These are phyloP conservation scores for Ogataea henricii DNA, from an alignment of 805 yeast species.

Conservation along the genomic window DNA sequence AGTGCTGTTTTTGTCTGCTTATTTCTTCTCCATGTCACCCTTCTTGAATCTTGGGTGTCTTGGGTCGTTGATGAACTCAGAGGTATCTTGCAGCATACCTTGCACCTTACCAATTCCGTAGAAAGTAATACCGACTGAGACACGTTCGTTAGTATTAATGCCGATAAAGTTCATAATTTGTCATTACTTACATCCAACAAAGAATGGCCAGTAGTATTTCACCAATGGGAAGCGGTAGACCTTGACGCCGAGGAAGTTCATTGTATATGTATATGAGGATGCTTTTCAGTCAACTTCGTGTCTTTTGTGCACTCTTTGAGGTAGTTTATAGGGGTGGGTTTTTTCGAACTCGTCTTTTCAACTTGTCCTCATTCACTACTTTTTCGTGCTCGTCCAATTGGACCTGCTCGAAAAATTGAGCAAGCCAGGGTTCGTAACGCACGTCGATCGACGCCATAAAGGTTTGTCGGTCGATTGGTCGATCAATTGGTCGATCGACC, in stretches of 20 bases:
- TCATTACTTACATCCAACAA: conserved; percentile 69
- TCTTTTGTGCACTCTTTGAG: neutral
- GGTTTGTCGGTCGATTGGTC: too few relatives aligned
- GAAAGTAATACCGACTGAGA: conserved; percentile 56
- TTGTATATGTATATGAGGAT: conserved; percentile 15
- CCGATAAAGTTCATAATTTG: conserved; percentile 4
- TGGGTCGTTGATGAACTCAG: conserved; percentile 90
- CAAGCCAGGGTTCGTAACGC: conserved; percentile 15
- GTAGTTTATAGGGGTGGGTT: neutral
- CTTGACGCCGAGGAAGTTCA: conserved; percentile 38
- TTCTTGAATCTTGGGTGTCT: conserved; percentile 85
- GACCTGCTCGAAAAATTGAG: conserved; percentile 12
- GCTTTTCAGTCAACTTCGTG: conserved; percentile 6
- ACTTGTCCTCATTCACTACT: conserved; percentile 8
- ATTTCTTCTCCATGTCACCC: conserved; percentile 38
- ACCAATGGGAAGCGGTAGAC: conserved; percentile 41
- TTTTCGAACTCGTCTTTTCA: neutral
- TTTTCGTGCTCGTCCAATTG: conserved; percentile 20
- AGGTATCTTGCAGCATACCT: conserved; percentile 65
- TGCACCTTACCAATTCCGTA: conserved; percentile 71
- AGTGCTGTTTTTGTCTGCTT: conserved; percentile 10
- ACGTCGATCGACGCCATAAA: conserved; percentile 10
- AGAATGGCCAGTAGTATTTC: conserved; percentile 87
- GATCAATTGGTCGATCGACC: too few relatives aligned
- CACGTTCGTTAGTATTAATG: conserved; percentile 9